A percentile compares a stretch with the other conserved stretches of the same genome.
phyloP scores from a whole-genome alignment of 306 rosid species.

The Amphicarpaea edgeworthii region DNA sequence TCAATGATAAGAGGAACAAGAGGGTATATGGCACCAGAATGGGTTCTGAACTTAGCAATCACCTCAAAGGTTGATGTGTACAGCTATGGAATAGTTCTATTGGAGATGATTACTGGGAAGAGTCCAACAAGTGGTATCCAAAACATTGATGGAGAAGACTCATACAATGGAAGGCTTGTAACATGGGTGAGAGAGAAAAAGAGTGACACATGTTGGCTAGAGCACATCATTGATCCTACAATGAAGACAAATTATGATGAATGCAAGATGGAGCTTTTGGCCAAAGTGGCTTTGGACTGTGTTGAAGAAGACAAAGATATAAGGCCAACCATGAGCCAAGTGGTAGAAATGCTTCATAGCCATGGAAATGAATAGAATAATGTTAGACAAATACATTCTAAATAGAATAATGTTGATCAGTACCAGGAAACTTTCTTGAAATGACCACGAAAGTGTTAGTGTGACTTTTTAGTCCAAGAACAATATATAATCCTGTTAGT shows the following conservation, averaged over 20 bases:
- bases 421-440: no score
- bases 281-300: not conserved
- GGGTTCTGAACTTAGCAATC: not conserved
- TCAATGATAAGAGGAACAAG: slow-evolving; percentile 6
- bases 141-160: not conserved
- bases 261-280: not conserved
- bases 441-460: no score
- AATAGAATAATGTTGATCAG: no score
- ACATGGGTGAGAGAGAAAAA: not conserved
- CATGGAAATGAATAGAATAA: not conserved
- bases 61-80: not conserved
- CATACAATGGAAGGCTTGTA: not conserved
- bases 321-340: not conserved
- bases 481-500: no score
- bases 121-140: no score
- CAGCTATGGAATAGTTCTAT: no score
- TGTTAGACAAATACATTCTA: no score
- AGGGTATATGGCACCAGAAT: slow-evolving; percentile 7
- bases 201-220: not conserved
- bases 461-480: no score
- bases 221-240: not conserved
- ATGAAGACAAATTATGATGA: not conserved
- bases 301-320: not conserved
- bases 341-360: not conserved
- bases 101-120: no score